phyloP scores from a whole-genome alignment of 2,329 filamentous ascomycete species.

The Epichloe uncinata region DNA sequence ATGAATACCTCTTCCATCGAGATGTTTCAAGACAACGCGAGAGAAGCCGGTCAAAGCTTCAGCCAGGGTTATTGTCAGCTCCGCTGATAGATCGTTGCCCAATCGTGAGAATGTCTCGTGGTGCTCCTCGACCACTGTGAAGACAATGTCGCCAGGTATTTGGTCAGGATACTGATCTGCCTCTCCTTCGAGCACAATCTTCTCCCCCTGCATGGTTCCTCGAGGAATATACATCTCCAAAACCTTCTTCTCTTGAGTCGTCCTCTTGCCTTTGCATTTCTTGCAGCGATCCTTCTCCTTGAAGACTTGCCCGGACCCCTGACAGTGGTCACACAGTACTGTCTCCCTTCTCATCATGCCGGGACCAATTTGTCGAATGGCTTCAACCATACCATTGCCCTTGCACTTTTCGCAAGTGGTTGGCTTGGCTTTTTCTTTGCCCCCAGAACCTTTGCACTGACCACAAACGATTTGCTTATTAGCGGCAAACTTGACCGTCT shows the following conservation, averaged over 20 bases:
- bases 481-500: constrained; percentile 91
- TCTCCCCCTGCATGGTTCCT: constrained; percentile 75
- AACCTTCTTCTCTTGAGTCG: constrained; percentile 79
- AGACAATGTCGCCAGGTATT: constrained; percentile 85
- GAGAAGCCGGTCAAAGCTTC: constrained; percentile 86
- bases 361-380: constrained; percentile 71
- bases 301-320: constrained; percentile 72
- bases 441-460: constrained; percentile 77
- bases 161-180: constrained; percentile 86
- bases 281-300: constrained; percentile 97
- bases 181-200: constrained; percentile 82
- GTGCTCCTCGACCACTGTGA: constrained; percentile 67
- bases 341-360: constrained; percentile 73
- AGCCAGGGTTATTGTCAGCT: constrained; percentile 65
- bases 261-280: constrained; percentile 92
- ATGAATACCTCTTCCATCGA: constrained; percentile 83
- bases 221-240: constrained; percentile 92
- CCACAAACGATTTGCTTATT: constrained; percentile 88
- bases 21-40: constrained; percentile 77
- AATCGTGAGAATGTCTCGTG: constrained; percentile 74
- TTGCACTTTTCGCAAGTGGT: constrained; percentile 74
- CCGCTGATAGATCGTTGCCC: constrained; percentile 71
- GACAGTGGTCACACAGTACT: constrained; percentile 69
- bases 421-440: constrained; percentile 81
- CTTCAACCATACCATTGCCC: constrained; percentile 64